Evolutionary conservation across 2,329 filamentous ascomycete species (phyloP), one percentile per base, ranked within the genome.

Genomic region (Emericellopsis atlantica): DNA sequence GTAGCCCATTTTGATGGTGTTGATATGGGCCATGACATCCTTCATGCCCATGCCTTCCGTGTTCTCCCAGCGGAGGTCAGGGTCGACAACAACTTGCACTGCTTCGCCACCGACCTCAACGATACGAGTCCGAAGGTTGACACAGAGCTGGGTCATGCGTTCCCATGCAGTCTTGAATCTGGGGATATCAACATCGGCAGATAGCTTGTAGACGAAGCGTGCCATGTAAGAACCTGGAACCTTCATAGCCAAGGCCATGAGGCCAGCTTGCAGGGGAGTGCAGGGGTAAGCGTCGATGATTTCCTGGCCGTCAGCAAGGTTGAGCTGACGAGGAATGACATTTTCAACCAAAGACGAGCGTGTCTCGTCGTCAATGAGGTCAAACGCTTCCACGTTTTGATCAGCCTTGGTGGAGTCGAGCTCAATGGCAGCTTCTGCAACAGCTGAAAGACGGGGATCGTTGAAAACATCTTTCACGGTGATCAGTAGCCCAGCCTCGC

Each of bases 391-490:
- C 14, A 32, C 16, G 32, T 16, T 21, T 7, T 22, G 16, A n/a
- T 33, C 31, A 12, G 26, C 26, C 26, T 9, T 29, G 6, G 26
- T 12, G 26, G 26, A 9, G 26, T 29, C 26, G 9, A 12, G 12
- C 23, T n/a, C 16, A 21, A 26, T 10, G 23, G 11, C 18, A 38
- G 21, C 12, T 32, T 32, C 15, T 33, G 40, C 32, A n/a, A 41
- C 21, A 22, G 3, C 24, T 11, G 12, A 6, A 14, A 41, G 32
- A 9, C 40, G 18, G n/a, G 40, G 34, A 32, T 41, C 40, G 21
- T 46, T 47, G 41, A 67, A 65, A 31, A 64, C 57, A 37, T 53
- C 55, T 12, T 57, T 58, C 0, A 67, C 63, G 4, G 57, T 61
- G 12, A 68, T 46, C 1, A 52, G 43, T 8, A 67, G 45, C 11